Percentiles rank a stretch among this genome's conserved stretches.
phyloP scores from a whole-genome alignment of 768 basidiomycete genomes.

The Termitomyces sp. region DNA sequence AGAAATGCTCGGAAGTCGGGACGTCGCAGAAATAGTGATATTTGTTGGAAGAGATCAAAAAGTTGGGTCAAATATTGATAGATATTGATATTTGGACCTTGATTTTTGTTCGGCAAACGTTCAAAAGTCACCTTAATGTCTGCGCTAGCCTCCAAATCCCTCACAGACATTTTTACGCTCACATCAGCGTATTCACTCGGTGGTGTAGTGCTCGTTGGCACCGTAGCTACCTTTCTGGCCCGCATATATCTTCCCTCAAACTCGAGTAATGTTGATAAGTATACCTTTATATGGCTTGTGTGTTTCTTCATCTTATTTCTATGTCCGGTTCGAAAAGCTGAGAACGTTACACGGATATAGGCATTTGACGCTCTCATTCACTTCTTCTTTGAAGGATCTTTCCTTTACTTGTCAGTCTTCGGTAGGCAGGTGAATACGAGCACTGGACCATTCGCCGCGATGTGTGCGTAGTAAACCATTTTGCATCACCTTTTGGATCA shows the following conservation, averaged over 20 bases:
- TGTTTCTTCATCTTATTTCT: constrained; percentile 16
- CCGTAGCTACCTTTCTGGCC: constrained; percentile 47
- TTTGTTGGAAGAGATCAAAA: too few species aligned
- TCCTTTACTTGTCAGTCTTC: constrained; percentile 71
- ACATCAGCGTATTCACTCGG: constrained; percentile 62
- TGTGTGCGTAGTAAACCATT: constrained; percentile 54
- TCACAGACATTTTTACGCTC: constrained; percentile 37
- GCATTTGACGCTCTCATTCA: constrained; percentile 80
- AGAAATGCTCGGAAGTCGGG: too few species aligned
- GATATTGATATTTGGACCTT: too few species aligned
- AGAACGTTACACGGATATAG: constrained; percentile 25
- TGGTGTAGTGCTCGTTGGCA: constrained; percentile 45
- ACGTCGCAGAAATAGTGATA: too few species aligned
- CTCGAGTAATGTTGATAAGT: constrained; percentile 56
- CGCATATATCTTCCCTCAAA: constrained; percentile 57
- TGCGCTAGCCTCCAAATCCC: background rate
- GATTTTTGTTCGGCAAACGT: too few species aligned
- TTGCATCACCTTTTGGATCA: background rate
- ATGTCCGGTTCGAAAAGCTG: background rate
- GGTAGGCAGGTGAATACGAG: constrained; percentile 69
- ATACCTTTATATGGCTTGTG: constrained; percentile 78
- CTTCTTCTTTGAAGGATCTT: constrained; percentile 74
- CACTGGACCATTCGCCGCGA: constrained; percentile 59
- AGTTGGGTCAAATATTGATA: too few species aligned
- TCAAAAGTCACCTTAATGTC: background rate